These are phyloP conservation scores for Avena insularis DNA, from an alignment of 176 grass and related monocot genomes.

Conservation along the genomic window DNA sequence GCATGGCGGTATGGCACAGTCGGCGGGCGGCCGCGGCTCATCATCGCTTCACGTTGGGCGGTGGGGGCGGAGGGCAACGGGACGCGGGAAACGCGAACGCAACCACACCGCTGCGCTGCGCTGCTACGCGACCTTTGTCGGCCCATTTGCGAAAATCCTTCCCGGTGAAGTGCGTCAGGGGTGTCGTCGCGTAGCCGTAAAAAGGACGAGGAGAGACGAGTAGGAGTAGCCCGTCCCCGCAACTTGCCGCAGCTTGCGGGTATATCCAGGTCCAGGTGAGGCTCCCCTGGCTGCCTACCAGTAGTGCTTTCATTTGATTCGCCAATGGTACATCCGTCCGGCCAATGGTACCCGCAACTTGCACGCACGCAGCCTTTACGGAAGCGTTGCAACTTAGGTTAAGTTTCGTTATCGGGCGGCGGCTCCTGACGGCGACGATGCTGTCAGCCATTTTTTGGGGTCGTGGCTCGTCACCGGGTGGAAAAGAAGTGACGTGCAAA, in stretches of 20 bases:
- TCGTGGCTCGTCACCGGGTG: no score
- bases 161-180: neutral
- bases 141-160: no score
- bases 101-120: neutral
- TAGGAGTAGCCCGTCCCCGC: no score
- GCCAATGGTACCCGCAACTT: neutral
- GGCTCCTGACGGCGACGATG: no score
- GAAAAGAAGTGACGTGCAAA: no score
- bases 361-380: neutral
- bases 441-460: no score
- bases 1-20: neutral
- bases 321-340: no score
- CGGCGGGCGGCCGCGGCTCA: neutral
- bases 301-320: neutral
- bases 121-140: conserved; percentile 36
- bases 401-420: neutral
- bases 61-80: neutral
- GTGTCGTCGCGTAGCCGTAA: neutral
- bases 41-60: conserved; percentile 3
- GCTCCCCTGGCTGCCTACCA: neutral
- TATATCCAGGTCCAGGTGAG: neutral
- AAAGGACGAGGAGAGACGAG: neutral
- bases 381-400: neutral
- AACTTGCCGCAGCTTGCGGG: no score
- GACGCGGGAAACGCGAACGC: neutral